Evolutionary conservation across 371 early-diverging fungal species (phyloP).

Genomic region (Haplosporangium sp.): DNA sequence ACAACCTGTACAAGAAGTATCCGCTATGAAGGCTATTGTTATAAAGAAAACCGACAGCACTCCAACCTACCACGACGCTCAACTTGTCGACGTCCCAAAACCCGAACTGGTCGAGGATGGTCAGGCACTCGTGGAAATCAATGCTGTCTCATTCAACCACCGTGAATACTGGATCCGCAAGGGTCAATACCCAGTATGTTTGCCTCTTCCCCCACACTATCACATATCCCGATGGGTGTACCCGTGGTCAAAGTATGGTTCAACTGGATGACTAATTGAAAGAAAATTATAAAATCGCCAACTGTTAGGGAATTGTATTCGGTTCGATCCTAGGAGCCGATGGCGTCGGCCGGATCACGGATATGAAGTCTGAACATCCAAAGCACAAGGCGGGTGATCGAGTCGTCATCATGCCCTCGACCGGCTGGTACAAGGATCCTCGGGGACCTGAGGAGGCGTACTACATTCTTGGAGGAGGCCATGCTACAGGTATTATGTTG

Average conservation of each 20-base stretch:
- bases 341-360: slow-evolving; percentile 66
- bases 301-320: slow-evolving; percentile 48
- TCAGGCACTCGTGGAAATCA: slow-evolving; percentile 66
- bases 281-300: slow-evolving; percentile 24
- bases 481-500: slow-evolving; percentile 52
- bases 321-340: slow-evolving; percentile 71
- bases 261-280: slow-evolving; percentile 6
- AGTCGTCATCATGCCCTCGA: slow-evolving; percentile 67
- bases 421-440: slow-evolving; percentile 69
- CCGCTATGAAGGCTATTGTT: slow-evolving; percentile 43
- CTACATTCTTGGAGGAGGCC: slow-evolving; percentile 68
- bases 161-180: slow-evolving; percentile 76
- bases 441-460: slow-evolving; percentile 68
- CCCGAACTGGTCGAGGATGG: slow-evolving; percentile 36
- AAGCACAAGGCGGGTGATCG: slow-evolving; percentile 53
- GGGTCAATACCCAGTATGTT: slow-evolving; percentile 55
- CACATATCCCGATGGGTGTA: neutral
- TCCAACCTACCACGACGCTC: slow-evolving; percentile 41
- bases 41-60: slow-evolving; percentile 23
- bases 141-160: slow-evolving; percentile 78
- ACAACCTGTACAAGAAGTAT: neutral
- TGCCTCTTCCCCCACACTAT: neutral
- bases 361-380: slow-evolving; percentile 19
- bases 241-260: neutral
- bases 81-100: slow-evolving; percentile 36